phyloP scores from a whole-genome alignment of 2,329 filamentous ascomycete species.

The Colletotrichum somersetense region DNA sequence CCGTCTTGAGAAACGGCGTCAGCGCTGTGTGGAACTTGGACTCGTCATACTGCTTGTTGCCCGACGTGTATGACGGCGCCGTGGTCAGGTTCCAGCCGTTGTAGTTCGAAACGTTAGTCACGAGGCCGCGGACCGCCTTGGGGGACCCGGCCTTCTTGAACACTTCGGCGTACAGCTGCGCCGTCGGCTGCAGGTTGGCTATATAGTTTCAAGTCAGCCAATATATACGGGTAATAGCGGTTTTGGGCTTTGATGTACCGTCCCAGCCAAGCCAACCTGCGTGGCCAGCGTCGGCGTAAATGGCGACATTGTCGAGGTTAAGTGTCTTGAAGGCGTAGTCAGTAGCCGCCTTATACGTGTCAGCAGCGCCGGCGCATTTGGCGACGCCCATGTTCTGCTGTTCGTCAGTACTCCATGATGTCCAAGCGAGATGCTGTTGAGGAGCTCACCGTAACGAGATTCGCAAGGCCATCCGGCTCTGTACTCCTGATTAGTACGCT shows the following conservation, averaged over 20 bases:
- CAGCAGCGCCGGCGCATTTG: constrained; percentile 48
- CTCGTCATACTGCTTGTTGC: constrained; percentile 41
- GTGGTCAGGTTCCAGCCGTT: constrained; percentile 45
- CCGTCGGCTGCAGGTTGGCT: constrained; percentile 48
- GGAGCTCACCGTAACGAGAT: neutral
- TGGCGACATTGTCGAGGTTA: constrained; percentile 52
- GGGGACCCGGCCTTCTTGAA: constrained; percentile 52
- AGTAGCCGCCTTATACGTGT: constrained; percentile 49
- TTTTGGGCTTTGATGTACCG: neutral
- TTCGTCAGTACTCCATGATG: neutral
- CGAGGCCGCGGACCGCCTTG: constrained; percentile 51
- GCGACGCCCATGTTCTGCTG: constrained; percentile 48
- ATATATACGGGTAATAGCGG: neutral
- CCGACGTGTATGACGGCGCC: constrained; percentile 46
- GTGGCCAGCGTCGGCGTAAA: constrained; percentile 55
- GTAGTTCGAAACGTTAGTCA: constrained; percentile 54
- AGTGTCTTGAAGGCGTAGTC: constrained; percentile 52
- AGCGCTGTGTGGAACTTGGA: constrained; percentile 41
- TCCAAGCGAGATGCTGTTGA: no score
- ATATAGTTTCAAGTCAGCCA: neutral
- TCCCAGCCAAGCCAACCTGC: constrained; percentile 55
- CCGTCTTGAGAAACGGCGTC: constrained; percentile 36
- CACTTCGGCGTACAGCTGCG: constrained; percentile 47
- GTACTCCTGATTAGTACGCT: neutral
- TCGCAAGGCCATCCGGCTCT: constrained; percentile 14